These are phyloP conservation scores for Penicillium paradoxum DNA, from an alignment of 495 filamentous ascomycete genomes.

Conservation along the genomic window DNA sequence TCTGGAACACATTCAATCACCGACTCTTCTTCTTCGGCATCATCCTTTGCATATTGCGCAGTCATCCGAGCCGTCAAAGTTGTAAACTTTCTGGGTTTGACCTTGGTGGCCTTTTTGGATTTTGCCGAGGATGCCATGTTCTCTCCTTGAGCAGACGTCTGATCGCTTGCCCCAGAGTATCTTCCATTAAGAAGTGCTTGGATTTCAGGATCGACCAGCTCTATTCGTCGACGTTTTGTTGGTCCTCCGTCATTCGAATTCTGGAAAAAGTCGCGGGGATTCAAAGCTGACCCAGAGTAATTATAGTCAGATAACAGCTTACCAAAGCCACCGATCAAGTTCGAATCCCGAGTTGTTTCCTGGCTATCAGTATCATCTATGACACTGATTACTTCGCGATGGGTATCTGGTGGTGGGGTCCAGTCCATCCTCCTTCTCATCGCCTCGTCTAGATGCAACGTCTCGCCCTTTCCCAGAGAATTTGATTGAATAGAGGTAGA, in stretches of 20 bases:
- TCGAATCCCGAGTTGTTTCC: background rate
- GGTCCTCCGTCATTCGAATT: conserved; percentile 20
- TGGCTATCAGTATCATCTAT: conserved; percentile 7
- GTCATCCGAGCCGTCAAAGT: conserved; percentile 86
- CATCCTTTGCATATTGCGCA: conserved; percentile 54
- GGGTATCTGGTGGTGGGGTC: conserved; percentile 37
- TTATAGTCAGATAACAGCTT: conserved; percentile 31
- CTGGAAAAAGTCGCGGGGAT: conserved; percentile 5
- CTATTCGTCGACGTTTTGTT: conserved; percentile 41
- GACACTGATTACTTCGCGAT: conserved; percentile 1
- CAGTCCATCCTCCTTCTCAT: conserved; percentile 38
- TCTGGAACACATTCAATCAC: conserved; percentile 19
- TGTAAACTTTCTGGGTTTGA: conserved; percentile 64
- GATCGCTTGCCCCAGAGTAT: conserved; percentile 3
- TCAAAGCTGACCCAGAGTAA: conserved; percentile 21
- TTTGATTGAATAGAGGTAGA: background rate
- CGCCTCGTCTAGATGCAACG: conserved; percentile 32
- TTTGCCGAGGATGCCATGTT: conserved; percentile 8
- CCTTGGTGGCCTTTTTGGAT: conserved; percentile 45
- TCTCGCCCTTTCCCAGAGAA: conserved; percentile 19
- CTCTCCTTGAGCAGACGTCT: conserved; percentile 8
- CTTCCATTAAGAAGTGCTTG: conserved; percentile 13
- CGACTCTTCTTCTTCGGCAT: conserved; percentile 10
- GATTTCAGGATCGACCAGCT: conserved; percentile 31
- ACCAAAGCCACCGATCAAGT: conserved; percentile 15